These are phyloP conservation scores for Kwoniella mangroviensis DNA, from an alignment of 768 basidiomycete genomes.

Conservation along the genomic window DNA sequence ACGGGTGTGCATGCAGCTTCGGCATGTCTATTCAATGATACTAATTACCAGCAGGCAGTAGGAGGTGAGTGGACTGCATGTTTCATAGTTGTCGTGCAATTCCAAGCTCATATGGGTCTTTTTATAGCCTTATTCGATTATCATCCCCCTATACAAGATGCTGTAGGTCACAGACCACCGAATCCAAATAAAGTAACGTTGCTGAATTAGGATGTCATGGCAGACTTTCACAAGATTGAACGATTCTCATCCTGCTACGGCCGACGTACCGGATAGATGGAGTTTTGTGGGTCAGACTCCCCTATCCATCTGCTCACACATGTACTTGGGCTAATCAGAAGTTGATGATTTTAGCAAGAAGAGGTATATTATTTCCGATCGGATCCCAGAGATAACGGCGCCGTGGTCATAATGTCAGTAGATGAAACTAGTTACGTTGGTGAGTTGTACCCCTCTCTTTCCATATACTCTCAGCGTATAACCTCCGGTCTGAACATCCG, in stretches of 20 bases:
- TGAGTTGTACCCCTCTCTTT: slow-evolving; percentile 41
- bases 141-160: slow-evolving; percentile 69
- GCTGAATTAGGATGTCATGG: slow-evolving; percentile 57
- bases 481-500: not conserved
- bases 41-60: slow-evolving; percentile 66
- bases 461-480: not conserved
- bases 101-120: not conserved
- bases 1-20: slow-evolving; percentile 71
- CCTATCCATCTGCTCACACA: not conserved
- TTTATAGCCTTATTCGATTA: slow-evolving; percentile 72
- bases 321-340: not conserved
- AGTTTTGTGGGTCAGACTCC: slow-evolving; percentile 44
- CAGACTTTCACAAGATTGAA: slow-evolving; percentile 66
- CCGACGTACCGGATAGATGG: slow-evolving; percentile 59
- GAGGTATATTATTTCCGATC: slow-evolving; percentile 71
- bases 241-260: slow-evolving; percentile 68
- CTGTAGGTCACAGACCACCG: slow-evolving; percentile 60
- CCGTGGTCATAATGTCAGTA: slow-evolving; percentile 68
- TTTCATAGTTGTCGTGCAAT: too few relatives aligned
- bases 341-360: slow-evolving; percentile 44
- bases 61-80: slow-evolving; percentile 56
- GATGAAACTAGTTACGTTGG: slow-evolving; percentile 70
- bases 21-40: slow-evolving; percentile 66
- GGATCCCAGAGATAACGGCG: slow-evolving; percentile 70
- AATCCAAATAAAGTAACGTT: not conserved